Evolutionary conservation across 768 basidiomycete genomes (phyloP).

Genomic region (Suillus tomentosus): DNA sequence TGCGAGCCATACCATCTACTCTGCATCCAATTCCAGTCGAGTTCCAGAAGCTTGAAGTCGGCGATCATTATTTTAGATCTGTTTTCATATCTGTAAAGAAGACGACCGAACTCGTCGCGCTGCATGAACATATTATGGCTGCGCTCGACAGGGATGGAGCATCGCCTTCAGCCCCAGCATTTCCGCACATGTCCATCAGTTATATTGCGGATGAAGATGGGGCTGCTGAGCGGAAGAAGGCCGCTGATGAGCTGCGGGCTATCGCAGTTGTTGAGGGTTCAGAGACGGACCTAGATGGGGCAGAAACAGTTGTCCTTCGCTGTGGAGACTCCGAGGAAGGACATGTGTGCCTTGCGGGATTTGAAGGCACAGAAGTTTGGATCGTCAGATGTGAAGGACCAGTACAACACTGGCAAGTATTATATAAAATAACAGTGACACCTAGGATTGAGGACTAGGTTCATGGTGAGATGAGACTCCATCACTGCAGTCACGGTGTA

Average conservation of each 20-base stretch:
- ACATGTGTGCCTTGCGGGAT: conserved; percentile 39
- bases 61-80: conserved; percentile 70
- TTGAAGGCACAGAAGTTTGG: conserved; percentile 58
- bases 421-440: conserved; percentile 37
- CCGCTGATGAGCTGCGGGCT: conserved; percentile 44
- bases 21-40: conserved; percentile 40
- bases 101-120: conserved; percentile 43
- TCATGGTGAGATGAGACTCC: background rate
- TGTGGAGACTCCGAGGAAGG: conserved; percentile 23
- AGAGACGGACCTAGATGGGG: conserved; percentile 28
- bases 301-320: conserved; percentile 26
- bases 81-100: conserved; percentile 58
- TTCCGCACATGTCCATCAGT: conserved; percentile 73
- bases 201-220: conserved; percentile 73
- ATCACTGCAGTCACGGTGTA: conserved; percentile 1
- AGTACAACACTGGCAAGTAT: conserved; percentile 57
- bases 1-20: conserved; percentile 39
- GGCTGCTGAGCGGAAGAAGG: conserved; percentile 49
- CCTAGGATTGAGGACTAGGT: background rate
- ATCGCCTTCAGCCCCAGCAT: conserved; percentile 53
- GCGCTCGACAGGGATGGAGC: conserved; percentile 35
- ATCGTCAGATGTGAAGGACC: conserved; percentile 59
- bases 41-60: conserved; percentile 58
- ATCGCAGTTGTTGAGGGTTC: conserved; percentile 33
- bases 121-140: conserved; percentile 52